Evolutionary conservation across 352 stramenopile species (phyloP).

Genomic region (Thalassiosira hispida): DNA sequence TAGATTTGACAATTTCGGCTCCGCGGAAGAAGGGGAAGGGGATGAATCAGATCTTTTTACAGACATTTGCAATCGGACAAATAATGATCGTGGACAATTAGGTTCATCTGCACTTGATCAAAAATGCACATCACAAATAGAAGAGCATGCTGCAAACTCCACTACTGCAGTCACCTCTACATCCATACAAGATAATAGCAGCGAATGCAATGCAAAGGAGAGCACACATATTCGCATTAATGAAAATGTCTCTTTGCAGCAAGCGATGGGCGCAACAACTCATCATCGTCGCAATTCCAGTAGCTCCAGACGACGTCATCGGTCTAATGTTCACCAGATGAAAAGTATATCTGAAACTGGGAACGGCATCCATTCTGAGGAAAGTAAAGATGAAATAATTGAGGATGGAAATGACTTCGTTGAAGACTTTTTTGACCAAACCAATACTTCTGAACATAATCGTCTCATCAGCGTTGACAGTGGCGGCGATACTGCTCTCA

Average conservation of each 20-base stretch:
- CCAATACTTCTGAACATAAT: not conserved
- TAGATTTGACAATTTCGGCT: not conserved
- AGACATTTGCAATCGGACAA: not conserved
- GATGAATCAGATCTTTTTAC: slow-evolving; percentile 1
- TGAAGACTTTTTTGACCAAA: not conserved
- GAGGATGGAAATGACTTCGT: slow-evolving; percentile 1
- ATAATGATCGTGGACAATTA: not conserved
- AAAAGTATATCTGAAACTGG: slow-evolving; percentile 38
- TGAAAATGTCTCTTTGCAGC: not conserved
- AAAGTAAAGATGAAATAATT: slow-evolving; percentile 9
- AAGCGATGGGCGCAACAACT: not conserved
- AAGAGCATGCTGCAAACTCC: not conserved
- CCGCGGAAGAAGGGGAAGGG: not conserved
- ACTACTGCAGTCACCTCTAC: not conserved
- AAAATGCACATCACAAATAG: not conserved
- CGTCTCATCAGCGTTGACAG: not conserved
- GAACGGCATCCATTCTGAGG: slow-evolving; percentile 6
- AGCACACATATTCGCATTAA: not conserved
- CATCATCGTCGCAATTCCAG: slow-evolving; percentile 11
- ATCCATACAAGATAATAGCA: not conserved
- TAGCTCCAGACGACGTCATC: slow-evolving; percentile 4
- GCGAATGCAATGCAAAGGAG: not conserved
- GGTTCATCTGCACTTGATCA: not conserved
- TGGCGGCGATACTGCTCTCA: not conserved
- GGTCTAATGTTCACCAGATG: slow-evolving; percentile 28